These are phyloP conservation scores for Teratosphaeria pseudoeucalypti DNA, from an alignment of 2,329 filamentous ascomycete species.

Conservation along the genomic window DNA sequence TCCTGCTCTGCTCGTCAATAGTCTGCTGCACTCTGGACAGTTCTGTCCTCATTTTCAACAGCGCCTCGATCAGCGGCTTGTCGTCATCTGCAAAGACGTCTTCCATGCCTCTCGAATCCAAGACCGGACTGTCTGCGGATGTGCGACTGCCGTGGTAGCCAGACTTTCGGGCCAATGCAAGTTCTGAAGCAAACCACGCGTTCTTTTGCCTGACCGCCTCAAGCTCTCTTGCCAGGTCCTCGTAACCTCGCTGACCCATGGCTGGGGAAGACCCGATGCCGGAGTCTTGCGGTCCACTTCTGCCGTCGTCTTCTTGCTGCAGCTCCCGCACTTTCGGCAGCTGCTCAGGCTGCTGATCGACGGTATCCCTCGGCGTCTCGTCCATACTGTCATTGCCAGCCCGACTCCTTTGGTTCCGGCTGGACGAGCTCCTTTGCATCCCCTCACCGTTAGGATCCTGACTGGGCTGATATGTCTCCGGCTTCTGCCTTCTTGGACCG, in stretches of 20 bases:
- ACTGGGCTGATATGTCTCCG: constrained; percentile 24
- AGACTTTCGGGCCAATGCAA: constrained; percentile 81
- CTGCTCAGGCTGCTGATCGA: constrained; percentile 15
- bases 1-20: constrained; percentile 75
- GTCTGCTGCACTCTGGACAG: constrained; percentile 80
- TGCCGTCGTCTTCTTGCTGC: constrained; percentile 30
- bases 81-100: constrained; percentile 88
- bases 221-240: constrained; percentile 73
- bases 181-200: constrained; percentile 93
- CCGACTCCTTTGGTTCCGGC: constrained; percentile 6
- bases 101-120: constrained; percentile 60
- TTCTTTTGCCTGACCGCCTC: constrained; percentile 77
- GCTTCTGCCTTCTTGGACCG: constrained; percentile 5
- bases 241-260: constrained; percentile 54
- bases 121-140: constrained; percentile 48
- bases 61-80: constrained; percentile 79
- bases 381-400: constrained; percentile 3
- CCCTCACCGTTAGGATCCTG: constrained; percentile 12
- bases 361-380: constrained; percentile 14
- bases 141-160: constrained; percentile 64
- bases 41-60: constrained; percentile 83
- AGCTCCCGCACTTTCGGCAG: constrained; percentile 18
- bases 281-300: constrained; percentile 43
- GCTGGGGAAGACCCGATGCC: constrained; percentile 50
- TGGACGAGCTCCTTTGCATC: constrained; percentile 5